Base-by-base conservation (phyloP, 345 rosid species). In the Euphorbia lathyris region DNA sequence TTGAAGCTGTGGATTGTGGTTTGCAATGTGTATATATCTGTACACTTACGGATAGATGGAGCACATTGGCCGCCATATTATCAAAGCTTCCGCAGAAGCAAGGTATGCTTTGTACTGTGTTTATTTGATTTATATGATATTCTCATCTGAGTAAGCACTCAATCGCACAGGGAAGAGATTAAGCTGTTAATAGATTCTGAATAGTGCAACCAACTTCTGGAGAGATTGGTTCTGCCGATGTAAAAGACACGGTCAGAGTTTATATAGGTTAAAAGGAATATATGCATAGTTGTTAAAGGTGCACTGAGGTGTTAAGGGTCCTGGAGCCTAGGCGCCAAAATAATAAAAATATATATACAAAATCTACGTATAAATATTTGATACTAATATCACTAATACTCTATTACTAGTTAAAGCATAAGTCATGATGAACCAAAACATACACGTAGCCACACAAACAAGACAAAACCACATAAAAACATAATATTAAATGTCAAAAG, bases 31-130 rank as follows among this genome's bases (percentile, higher is more conserved):
- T 92, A 73, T 92, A 92, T 79, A 67, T 79, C 53, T 95, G 93
- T 78, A 81, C 86, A 50, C 80, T 78, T 76, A 87, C 88, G 5
- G 92, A 95, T 82, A 88, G 74, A 83, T 95, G 99, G 97, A 87
- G 77, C 76, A 80, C 87, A 73, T 87, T 95, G 94, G 85, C 88
- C 77, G 79, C 89, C 68, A 75, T 92, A 79, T 80, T 95, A 74
- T 88, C 92, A 75, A 90, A 84, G 78, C 91, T 95, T 83, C 96
- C 97, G 1, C 88, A 70, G 69, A 83, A 81, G 71, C 87, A 83
- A 80, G 93, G 99, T 88, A 71, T 73, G 83, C 67, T 74, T 48
- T 71, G 48, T 65, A 14, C 60, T n/a, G 27, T 1, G 14, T 50
- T 26, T 16, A 55, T 45, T 71, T 63, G 8, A 48, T 36, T 61